Conservation (phyloP, 1,284 basidiomycete species). For the Rhodotorula sp. region DNA sequence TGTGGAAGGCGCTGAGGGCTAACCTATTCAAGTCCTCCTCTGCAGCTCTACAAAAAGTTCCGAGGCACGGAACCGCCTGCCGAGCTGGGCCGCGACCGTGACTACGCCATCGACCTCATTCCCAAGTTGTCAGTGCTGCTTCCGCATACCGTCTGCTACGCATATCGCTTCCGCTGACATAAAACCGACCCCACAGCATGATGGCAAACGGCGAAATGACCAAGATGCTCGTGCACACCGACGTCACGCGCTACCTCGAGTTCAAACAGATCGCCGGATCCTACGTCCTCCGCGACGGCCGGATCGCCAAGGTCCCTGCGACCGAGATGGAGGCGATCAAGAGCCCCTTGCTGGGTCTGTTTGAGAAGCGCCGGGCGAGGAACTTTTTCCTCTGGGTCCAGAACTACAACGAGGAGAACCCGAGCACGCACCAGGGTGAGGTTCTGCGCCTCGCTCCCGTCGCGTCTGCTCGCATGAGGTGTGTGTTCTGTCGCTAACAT, state of each 20-base stretch:
- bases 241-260: slow-evolving; percentile 97
- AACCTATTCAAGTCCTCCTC: background rate
- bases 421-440: slow-evolving; percentile 89
- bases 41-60: slow-evolving; percentile 94
- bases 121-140: slow-evolving; percentile 46
- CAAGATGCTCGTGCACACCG: slow-evolving; percentile 97
- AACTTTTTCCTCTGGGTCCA: slow-evolving; percentile 99
- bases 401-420: slow-evolving; percentile 89
- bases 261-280: slow-evolving; percentile 99
- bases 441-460: background rate
- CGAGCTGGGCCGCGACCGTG: slow-evolving; percentile 82
- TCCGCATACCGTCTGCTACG: slow-evolving; percentile 49
- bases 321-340: slow-evolving; percentile 97
- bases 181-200: slow-evolving; percentile 56
- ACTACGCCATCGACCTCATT: slow-evolving; percentile 93
- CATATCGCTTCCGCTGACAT: slow-evolving; percentile 60
- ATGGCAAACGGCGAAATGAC: slow-evolving; percentile 98
- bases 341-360: slow-evolving; percentile 94
- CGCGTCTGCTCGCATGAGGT: background rate
- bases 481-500: background rate
- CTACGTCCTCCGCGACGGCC: slow-evolving; percentile 95
- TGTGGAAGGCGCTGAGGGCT: no score
- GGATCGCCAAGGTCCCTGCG: slow-evolving; percentile 95
- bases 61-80: slow-evolving; percentile 59
- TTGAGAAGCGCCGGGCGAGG: slow-evolving; percentile 97